Base-by-base conservation (phyloP, 768 basidiomycete species). In the Dentipellis fragilis region DNA sequence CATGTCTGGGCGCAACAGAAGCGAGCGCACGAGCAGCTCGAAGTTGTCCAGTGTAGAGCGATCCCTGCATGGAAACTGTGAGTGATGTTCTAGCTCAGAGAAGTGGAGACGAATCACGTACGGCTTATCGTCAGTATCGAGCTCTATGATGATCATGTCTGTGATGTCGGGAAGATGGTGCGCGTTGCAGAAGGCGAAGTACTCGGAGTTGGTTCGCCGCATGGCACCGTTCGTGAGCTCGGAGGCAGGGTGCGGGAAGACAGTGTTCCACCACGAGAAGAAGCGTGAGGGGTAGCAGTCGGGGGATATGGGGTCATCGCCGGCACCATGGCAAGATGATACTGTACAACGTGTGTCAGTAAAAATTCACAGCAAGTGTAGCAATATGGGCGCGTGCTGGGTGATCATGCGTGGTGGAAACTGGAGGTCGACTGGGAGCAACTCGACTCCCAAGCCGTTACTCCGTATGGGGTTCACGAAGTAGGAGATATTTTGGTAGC, bases 241-340 rank as follows among this genome's bases (percentile, higher is more conserved):
- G 10, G 94, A 93, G 1, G 93, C 94, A 0, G 95, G 95, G 69
- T 99, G 92, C 0, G 95, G 96, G 72, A 99, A 99, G n/a, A 98
- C 81, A 54, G 76, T 79, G 71, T 94, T 92, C 90, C 95, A 96
- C 95, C 96, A 99, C 51, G 85, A 75, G 75, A 98, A 98, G 73
- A 98, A 90, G 53, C 83, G 82, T n/a, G 89, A 84, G 1, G 96
- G 95, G 70, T 97, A 99, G 68, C 95, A 94, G 59, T 71, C 71
- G 0, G 88, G 76, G 0, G 89, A 81, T 55, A 96, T 75, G 4
- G 91, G 92, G 67, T 94, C 89, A 65, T 94, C 87, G 1, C 93
- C 94, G 9, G 93, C 87, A 19, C 94, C 93, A 65, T 94, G 89
- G 67, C 93, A 97, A 1, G 93, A 83, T 54, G 93, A 93, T 17